Base-by-base conservation (phyloP, 1,139 yeast species). In the Spathaspora sp. region DNA sequence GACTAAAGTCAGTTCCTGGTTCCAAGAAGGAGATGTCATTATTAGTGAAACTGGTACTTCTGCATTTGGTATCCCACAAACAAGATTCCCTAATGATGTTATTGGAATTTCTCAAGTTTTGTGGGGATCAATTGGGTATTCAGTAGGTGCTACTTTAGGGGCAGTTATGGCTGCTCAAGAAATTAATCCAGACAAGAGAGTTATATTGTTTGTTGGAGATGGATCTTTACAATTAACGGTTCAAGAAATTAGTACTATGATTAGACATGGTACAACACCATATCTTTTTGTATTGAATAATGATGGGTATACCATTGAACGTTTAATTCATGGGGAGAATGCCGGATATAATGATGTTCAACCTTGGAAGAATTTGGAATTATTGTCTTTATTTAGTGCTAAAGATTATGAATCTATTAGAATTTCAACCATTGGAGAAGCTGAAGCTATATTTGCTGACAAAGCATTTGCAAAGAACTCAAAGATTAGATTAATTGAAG, bases 1-100 rank as follows among this genome's bases (percentile, higher is more conserved):
- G 96, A 80, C 82, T 53, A 78, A 83, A 63, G 75, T 88, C 43
- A 80, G 89, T 36, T 72, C 81, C 41, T 89, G 89, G 85, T 78
- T 89, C 62, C 75, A 78, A 62, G 85, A 84, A 59, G 91, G 93
- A 54, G 96, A 89, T 68, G 77, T 88, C 50, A 80, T 89, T 56
- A 77, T 89, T 57, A 82, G 93, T 48, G 96, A 89, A 68, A 88
- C 96, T 42, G 96, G 96, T 70, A 89, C 96, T 39, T 84, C 95
- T 31, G 89, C 95, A 36, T 88, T 89, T 63, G 96, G 96, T 70
- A 83, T 89, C 55, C 80, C 85, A 56, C 87, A 84, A 63, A 77
- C 93, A 40, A 80, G 81, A 61, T 88, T 86, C 82, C 95, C 96
- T 53, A 71, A 78, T 60, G 72, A 83, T 64, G 76, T 84, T 40